Conservation (phyloP, 78 protist genomes). For the Mantamonas sphyraenae region DNA sequence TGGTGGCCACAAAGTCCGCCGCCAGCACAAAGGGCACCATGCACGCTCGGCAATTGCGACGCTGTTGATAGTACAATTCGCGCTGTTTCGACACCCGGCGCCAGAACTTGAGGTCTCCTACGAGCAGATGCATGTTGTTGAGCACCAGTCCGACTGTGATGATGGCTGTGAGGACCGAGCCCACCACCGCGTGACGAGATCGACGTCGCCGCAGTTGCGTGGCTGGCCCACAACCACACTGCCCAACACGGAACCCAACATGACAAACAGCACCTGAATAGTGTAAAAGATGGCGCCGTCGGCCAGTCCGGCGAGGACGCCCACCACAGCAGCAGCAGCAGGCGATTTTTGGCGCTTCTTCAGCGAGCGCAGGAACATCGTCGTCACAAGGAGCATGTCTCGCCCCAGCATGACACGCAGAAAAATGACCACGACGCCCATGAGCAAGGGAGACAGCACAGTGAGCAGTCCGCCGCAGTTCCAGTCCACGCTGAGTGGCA, state of each 20-base stretch:
- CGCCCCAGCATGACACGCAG: background rate
- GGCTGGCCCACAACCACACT: no score
- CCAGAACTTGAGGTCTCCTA: background rate
- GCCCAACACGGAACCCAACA: background rate
- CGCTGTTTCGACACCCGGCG: background rate
- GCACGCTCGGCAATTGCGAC: background rate
- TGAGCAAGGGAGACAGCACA: background rate
- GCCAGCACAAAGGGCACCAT: background rate
- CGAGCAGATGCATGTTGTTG: background rate
- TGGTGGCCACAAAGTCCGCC: background rate
- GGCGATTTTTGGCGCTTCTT: background rate
- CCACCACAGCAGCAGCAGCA: background rate
- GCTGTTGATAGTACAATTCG: background rate
- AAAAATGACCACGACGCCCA: background rate
- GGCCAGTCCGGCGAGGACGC: background rate
- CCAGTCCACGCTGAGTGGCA: no score
- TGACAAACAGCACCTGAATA: background rate
- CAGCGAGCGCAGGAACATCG: background rate
- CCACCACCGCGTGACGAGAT: no score
- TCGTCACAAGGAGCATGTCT: background rate
- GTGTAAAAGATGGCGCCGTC: background rate
- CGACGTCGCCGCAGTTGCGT: no score
- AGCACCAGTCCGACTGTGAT: background rate
- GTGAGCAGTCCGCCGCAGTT: background rate
- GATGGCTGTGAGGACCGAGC: no score